Base-by-base conservation (phyloP, 225 moss, liverwort and hornwort species). In the Thuidium tamariscinum region DNA sequence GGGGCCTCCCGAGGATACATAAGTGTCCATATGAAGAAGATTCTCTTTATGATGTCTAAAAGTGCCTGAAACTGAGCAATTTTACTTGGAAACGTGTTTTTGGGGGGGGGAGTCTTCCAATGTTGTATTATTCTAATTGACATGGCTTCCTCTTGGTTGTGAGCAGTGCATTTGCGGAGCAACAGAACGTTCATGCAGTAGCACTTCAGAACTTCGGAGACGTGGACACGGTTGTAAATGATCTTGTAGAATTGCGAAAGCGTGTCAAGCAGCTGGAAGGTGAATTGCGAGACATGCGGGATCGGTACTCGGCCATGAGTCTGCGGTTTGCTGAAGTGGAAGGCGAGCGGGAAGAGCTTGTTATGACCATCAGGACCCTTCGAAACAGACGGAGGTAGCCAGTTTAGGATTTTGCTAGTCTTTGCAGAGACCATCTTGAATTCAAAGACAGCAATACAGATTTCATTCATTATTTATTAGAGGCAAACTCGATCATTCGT, bases 301-400 rank as follows among this genome's bases (percentile, higher is more conserved):
- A 98, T 87, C 92, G 97, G 49, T 98, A 95, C 85, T 94, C 96
- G 46, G 84, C 95, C 63, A 98, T 96, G 95, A 98, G 97, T 90
- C 90, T 98, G 85, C 92, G 91, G 46, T 98, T 95, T 90, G 97
- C 97, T 55, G 96, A 98, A 89, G 97, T 95, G 81, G 96, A 96
- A 82, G 95, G 89, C 55, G 94, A 98, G 85, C 90, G 93, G 60
- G 96, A 98, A 87, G 97, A 98, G 86, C 91, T 98, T 49, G 86
- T 92, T 14, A 95, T 98, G 96, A 93, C 94, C 34, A 88, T 96
- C 34, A 93, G 96, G 75, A 95, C 92, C 82, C 88, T 98, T 82
- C 95, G 95, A 63, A 95, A 93, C 72, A 92, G 86, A 23, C 87
- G 88, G 84, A 94, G 88, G 88, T 89, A 89, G 81, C 57, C 27